Percentiles rank a stretch among this genome's conserved stretches.
Evolutionary conservation across 768 basidiomycete genomes (phyloP).

Genomic region (Sistotremastrum suecicum): DNA sequence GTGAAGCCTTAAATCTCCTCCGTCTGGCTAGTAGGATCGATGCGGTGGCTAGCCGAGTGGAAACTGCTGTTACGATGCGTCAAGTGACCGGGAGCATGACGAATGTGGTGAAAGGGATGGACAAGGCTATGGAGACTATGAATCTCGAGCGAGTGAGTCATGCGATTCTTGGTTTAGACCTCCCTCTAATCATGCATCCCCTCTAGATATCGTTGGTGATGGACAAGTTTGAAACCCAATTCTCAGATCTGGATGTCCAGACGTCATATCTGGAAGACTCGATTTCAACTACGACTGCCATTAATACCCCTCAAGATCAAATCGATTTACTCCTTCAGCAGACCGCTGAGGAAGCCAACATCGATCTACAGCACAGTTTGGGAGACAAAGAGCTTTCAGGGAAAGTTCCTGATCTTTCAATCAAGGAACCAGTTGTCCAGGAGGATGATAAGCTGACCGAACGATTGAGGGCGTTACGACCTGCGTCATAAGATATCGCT

Average conservation of each 20-base stretch:
- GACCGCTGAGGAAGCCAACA: slow-evolving; percentile 93
- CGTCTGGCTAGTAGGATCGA: slow-evolving; percentile 86
- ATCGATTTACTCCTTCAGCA: slow-evolving; percentile 85
- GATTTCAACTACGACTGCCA: slow-evolving; percentile 85
- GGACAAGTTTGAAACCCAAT: slow-evolving; percentile 98
- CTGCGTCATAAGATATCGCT: slow-evolving; percentile 35
- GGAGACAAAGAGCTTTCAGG: slow-evolving; percentile 42
- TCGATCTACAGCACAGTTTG: slow-evolving; percentile 88
- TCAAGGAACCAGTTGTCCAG: slow-evolving; percentile 37
- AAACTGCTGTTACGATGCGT: slow-evolving; percentile 97
- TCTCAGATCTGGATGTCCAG: slow-evolving; percentile 94
- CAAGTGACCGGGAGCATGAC: slow-evolving; percentile 96
- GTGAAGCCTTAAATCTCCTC: slow-evolving; percentile 81
- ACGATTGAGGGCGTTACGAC: slow-evolving; percentile 75
- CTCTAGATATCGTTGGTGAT: slow-evolving; percentile 88
- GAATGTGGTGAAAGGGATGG: slow-evolving; percentile 94
- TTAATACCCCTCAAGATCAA: slow-evolving; percentile 93
- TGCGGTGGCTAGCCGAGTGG: slow-evolving; percentile 91
- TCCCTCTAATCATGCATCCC: not conserved
- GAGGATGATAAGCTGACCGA: slow-evolving; percentile 78
- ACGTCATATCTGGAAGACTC: slow-evolving; percentile 97
- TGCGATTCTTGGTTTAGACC: not conserved
- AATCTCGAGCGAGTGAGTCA: slow-evolving; percentile 81
- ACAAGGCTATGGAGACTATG: slow-evolving; percentile 98
- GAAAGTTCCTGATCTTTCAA: slow-evolving; percentile 40